Percentiles rank a stretch among this genome's conserved stretches.
Evolutionary conservation across 2,329 filamentous ascomycete genomes (phyloP).

Genomic region (Penicillium griseofulvum): DNA sequence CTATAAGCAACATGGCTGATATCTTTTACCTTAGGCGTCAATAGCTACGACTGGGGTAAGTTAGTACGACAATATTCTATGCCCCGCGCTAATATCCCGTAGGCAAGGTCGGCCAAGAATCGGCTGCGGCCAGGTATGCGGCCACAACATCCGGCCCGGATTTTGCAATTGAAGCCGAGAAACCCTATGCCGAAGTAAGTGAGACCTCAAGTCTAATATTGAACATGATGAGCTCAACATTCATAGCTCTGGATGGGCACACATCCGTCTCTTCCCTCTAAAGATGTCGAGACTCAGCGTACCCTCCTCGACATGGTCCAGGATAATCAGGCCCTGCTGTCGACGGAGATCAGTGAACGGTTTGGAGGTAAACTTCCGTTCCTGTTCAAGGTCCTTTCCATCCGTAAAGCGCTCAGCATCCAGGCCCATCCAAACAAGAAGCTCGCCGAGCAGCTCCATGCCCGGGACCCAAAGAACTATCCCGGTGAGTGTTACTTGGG

Average conservation of each 20-base stretch:
- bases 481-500: slow-evolving; percentile 51
- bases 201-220: neutral
- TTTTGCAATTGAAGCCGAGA: slow-evolving; percentile 77
- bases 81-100: slow-evolving; percentile 30
- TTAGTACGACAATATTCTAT: slow-evolving; percentile 21
- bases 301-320: slow-evolving; percentile 82
- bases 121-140: slow-evolving; percentile 85
- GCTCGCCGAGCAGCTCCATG: slow-evolving; percentile 83
- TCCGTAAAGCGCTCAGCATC: slow-evolving; percentile 93
- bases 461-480: slow-evolving; percentile 86
- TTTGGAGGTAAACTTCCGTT: slow-evolving; percentile 87
- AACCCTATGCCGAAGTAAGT: slow-evolving; percentile 85
- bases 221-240: slow-evolving; percentile 7
- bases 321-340: slow-evolving; percentile 81
- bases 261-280: slow-evolving; percentile 92
- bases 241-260: slow-evolving; percentile 96
- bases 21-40: slow-evolving; percentile 64
- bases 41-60: slow-evolving; percentile 95
- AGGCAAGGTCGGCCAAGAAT: slow-evolving; percentile 84
- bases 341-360: slow-evolving; percentile 66
- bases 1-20: neutral
- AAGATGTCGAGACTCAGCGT: slow-evolving; percentile 78
- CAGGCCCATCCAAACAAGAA: slow-evolving; percentile 97
- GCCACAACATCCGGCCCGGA: slow-evolving; percentile 74
- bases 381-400: slow-evolving; percentile 95